Base-by-base conservation (phyloP, 2,329 filamentous ascomycete genomes). In the Beauveria pseudobassiana region DNA sequence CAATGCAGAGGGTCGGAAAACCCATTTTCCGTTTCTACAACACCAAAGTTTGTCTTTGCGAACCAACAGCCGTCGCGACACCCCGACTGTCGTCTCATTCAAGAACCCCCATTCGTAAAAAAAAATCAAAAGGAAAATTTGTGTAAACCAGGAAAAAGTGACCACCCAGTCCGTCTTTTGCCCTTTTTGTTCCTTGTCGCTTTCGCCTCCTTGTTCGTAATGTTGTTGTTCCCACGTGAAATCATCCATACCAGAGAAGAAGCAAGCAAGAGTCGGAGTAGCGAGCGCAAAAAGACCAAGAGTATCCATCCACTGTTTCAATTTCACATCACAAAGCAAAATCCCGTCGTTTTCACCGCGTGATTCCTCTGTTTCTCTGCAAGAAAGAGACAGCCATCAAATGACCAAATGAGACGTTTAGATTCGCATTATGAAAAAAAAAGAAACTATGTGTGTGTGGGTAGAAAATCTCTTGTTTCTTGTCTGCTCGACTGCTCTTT, bases 1-100 rank as follows among this genome's bases (percentile, higher is more conserved):
- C 82, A 84, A 84, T 85, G 83, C 82, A 84, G 81, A 81, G 81
- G 40, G 38, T 42, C 79, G 38, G 42, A 79, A 80, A 83, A 80
- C 79, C 79, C 77, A 78, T 73, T 78, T 53, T 72, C 68, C 75
- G 74, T 73, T 75, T 78, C 75, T 77, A 77, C 77, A 77, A 78
- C 76, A 55, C 56, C 40, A 40, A 63, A 52, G 54, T 50, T 46
- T 60, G 56, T 24, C 45, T 50, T 42, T 43, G 20, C 65, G 51
- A 57, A 57, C 50, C 34, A 50, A n/a, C 40, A 52, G 49, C 26
- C 30, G 42, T 48, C 54, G 43, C 34, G 45, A 53, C 50, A 54
- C 30, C 28, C 26, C 52, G 30, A 24, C 46, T 53, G 40, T 28
- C 46, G 48, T 26, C 7, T 26, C 20, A 48, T 46, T 40, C 26